Base-by-base conservation (phyloP, 305 asterid genomes). In the Fraxinus sp. region DNA sequence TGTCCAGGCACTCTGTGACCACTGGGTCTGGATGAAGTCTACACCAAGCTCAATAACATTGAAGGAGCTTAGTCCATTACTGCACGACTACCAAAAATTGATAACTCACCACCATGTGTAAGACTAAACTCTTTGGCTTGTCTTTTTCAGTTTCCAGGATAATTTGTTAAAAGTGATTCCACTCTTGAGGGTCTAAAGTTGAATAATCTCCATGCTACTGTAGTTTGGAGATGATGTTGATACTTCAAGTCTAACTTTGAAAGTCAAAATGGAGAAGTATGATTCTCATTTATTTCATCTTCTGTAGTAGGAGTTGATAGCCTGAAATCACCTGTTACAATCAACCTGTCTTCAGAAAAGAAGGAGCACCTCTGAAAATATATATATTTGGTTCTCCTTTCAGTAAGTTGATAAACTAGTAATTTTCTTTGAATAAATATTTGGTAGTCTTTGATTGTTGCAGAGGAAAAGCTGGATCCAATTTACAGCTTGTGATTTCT, bases 41-140 rank as follows among this genome's bases (percentile, higher is more conserved):
- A 79, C 91, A 11, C 92, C 97, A 28, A 83, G 82, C 84, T 85
- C 97, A 57, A 90, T 96, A 77, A 89, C 89, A 84, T 75, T 96
- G 88, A 92, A 92, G 86, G 98, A 96, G 91, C 94, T 96, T 82
- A 81, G 91, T 86, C 92, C 97, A 46, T 91, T 96, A 83, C 91
- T 94, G n/a, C 90, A 86, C 80, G 99, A 94, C 84, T 94, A 94
- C 86, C 95, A 96, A 76, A 92, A 93, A 64, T 66, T 92, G 81
- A 64, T 96, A 75, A 85, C 89, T 86, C 88, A 83, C 81, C 89
- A 88, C 87, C 89, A 91, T 77, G 87, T 90, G 98, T 95, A 90
- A 93, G 97, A 85, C 84, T 77, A 18, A 73, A 36, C 70, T 81
- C 84, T 79, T 82, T 26, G 22, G 49, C 84, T 81, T 74, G 57